Evolutionary conservation across 805 yeast genomes (phyloP).

Genomic region (Schwanniomyces pseudopolymorphus): DNA sequence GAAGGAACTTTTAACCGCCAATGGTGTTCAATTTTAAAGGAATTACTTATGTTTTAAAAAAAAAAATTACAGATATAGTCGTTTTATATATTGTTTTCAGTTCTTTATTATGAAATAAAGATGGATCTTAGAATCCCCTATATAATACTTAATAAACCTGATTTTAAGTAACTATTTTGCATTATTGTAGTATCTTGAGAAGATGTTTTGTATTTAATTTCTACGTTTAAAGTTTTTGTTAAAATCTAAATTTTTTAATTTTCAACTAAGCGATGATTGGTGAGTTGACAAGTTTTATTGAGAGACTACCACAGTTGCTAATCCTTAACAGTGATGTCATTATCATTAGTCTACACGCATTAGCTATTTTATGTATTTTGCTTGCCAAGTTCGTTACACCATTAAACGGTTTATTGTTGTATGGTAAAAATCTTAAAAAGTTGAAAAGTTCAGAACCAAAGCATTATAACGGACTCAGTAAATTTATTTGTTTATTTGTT

Average conservation of each 20-base stretch:
- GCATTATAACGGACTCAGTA: not conserved
- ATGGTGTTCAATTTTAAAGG: constrained; percentile 17
- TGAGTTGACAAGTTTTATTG: not conserved
- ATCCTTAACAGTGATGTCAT: not conserved
- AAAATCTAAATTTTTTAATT: too few relatives aligned
- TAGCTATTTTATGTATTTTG: constrained; percentile 10
- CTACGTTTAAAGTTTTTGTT: too few relatives aligned
- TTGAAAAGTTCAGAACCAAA: not conserved
- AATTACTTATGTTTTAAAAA: not conserved
- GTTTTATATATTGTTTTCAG: not conserved
- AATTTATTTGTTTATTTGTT: constrained; percentile 9
- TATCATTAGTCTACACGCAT: not conserved
- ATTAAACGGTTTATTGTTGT: constrained; percentile 17
- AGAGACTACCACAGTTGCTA: not conserved
- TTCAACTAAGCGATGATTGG: not conserved
- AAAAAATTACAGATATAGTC: not conserved
- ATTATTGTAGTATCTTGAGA: too few relatives aligned
- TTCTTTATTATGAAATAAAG: not conserved
- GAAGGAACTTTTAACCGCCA: constrained; percentile 42
- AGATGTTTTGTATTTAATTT: too few relatives aligned
- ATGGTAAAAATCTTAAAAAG: constrained; percentile 19
- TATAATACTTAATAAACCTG: not conserved
- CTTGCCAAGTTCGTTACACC: constrained; percentile 13
- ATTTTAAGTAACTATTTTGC: not conserved
- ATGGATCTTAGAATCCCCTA: not conserved